Base-by-base conservation (phyloP, 2,329 filamentous ascomycete species). In the Shiraia bambusicola region DNA sequence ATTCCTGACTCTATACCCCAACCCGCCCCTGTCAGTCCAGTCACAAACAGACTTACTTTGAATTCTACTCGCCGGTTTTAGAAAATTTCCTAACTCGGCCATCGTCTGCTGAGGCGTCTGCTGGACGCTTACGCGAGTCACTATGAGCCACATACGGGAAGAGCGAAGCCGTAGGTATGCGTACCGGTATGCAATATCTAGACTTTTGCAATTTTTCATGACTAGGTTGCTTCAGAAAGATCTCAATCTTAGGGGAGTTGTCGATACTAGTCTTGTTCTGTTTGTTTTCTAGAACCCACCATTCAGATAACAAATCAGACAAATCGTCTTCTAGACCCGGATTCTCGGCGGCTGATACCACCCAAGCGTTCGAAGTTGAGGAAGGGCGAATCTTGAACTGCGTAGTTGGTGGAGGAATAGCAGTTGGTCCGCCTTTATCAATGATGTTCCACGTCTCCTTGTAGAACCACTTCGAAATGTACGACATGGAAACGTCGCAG, bases 391-490 rank as follows among this genome's bases (percentile, higher is more conserved):
- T n/a, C n/a, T 62, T 66, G 31, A 67, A 58, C 13, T 52, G 52
- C 24, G 50, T 34, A 3, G 34, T 42, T n/a, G 65, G 58, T 6
- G 34, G 44, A 9, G 47, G 33, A 26, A 63, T 49, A 3, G 49
- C 55, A 8, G 39, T 37, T 22, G 58, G 58, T 1, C 65, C 59
- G 5, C 46, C 8, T 33, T 56, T 28, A 13, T 38, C 45, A 12
- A 67, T 43, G 6, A 46, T 40, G 9, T 42, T 39, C 65, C 65
- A 69, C 15, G 60, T 67, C n/a, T 58, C 47, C 16, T 48, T 56
- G 7, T 57, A 61, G 35, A 69, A 69, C 66, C 66, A 69, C 34
- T 63, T 58, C 16, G 62, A 62, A 19, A 65, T 52, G 47, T 63
- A 69, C 11, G 59, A 51, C 45, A 67, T 59, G 1, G 64, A 46